Evolutionary conservation across 2,329 filamentous ascomycete species (phyloP), one percentile per base, ranked within the genome.

Genomic region (Diaporthe aspalathi): DNA sequence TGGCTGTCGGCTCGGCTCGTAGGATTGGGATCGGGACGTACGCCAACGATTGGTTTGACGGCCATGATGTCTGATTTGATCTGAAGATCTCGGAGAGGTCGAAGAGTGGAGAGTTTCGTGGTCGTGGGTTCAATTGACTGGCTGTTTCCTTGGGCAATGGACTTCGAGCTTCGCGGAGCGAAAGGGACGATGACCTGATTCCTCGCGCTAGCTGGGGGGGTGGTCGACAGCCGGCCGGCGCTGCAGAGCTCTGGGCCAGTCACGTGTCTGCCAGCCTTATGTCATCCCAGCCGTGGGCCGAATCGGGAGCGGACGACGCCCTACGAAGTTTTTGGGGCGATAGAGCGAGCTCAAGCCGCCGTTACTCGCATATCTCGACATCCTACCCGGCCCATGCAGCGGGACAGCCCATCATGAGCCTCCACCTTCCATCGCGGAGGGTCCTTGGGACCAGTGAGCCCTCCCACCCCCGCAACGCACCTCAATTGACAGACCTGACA

Each of bases 341-440:
- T 8, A 2, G 14, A 35, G 60, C 9, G 43, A 68, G 67, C 67
- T 49, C 24, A 27, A 67, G 50, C 27, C n/a, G 27, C 35, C n/a
- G 4, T n/a, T n/a, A 27, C 22, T 16, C 40, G 29, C 22, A 43
- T 49, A 32, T 52, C 50, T 35, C 35, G 50, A 62, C 35, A 74
- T 75, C 74, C 24, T 45, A 54, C 2, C 70, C 66, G 49, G 70
- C 67, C 66, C 74, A 73, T 70, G 77, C 75, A 74, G 75, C 70
- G 62, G 65, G 63, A 72, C 71, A 74, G 74, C 74, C 75, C 77
- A 78, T 74, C 78, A 94, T 94, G 92, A 93, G 86, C 82, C 81
- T 92, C 77, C 87, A 88, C 80, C 83, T 90, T 78, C 89, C 91
- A 76, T 85, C 89, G 77, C 84, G 89, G 84, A 88, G 88, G 83